Base-by-base conservation (phyloP, 169 alveolate species). In the Eimeria acervulina region DNA sequence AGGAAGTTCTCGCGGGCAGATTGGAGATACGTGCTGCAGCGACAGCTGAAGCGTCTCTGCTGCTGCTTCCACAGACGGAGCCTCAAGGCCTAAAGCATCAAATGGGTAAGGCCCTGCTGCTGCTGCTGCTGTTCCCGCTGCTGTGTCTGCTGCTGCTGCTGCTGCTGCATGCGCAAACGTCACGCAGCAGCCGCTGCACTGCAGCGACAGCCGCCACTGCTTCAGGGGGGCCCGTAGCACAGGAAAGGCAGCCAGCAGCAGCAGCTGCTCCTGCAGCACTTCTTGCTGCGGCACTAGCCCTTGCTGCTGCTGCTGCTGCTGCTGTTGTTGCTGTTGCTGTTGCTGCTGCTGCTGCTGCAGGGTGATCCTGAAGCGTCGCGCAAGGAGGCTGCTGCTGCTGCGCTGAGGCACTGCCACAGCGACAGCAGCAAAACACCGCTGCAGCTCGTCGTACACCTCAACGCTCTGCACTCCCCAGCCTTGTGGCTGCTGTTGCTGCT, bases 151-250 rank as follows among this genome's bases (percentile, higher is more conserved):
- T 52, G 91, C 44, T 44, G 80, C 78, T 33, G 80, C 17, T 84
- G 55, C 93, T 61, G 93, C 93, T 59, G 78, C 80, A 61, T 87
- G 83, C 81, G 78, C 94, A 21, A 55, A 63, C 7, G 94, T 87
- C n/a, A 61, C 76, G 47, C 91, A 83, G 91, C 70, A 51, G 51
- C 91, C 91, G 91, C 72, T 83, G 76, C 76, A 83, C 55, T 83
- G 91, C 12, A 83, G 70, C 42, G 91, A 83, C 76, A 83, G 47
- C 74, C 76, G 5, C 72, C 52, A 87, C 83, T 55, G 83, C 63
- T 63, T 81, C 81, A 63, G 66, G 36, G 94, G 83, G 5, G 33
- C 38, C 28, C 23, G 83, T 44, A 63, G 94, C 94, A 63, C 36
- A 21, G 94, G 81, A 23, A 87, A 12, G 38, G 94, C 78, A n/a